Conservation (phyloP, 139 green algal species). For the Chlorella sp. region DNA sequence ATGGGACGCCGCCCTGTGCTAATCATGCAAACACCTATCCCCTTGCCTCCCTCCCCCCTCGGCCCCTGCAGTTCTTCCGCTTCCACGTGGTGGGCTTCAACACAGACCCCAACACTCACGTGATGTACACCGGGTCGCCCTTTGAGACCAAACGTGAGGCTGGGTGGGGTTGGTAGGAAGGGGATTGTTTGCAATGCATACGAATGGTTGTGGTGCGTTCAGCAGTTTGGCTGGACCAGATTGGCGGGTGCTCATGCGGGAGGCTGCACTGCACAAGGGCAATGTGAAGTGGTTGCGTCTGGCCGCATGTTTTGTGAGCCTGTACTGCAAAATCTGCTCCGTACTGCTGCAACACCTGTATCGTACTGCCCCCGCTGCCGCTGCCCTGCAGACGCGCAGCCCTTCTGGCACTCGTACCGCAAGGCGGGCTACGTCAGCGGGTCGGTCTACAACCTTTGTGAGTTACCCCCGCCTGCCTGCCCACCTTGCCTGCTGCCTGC, state of each 20-base stretch:
- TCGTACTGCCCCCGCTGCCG: neutral
- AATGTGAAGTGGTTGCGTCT: no score
- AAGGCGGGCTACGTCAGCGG: conserved; percentile 22
- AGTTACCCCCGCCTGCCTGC: neutral
- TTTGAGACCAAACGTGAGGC: neutral
- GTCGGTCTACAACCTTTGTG: conserved; percentile 27
- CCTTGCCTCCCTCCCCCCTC: no score
- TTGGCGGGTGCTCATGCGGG: no score
- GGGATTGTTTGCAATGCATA: neutral
- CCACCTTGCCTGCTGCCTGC: no score
- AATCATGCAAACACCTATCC: no score
- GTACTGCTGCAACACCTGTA: neutral
- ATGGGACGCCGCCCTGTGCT: no score
- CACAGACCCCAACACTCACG: conserved; percentile 28
- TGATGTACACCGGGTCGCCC: conserved; percentile 8
- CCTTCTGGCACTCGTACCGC: conserved; percentile 25
- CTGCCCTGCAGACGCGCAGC: conserved; percentile 1
- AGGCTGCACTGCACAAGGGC: neutral
- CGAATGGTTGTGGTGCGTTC: no score
- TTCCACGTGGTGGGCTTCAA: conserved; percentile 15
- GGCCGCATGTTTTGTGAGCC: no score
- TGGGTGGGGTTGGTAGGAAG: neutral
- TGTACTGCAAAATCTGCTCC: no score
- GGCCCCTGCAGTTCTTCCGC: conserved; percentile 27
- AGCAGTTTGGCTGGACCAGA: no score